Percentiles rank a stretch among this genome's conserved stretches.
Evolutionary conservation across 495 filamentous ascomycete species (phyloP).

Genomic region (Lepraria neglecta): DNA sequence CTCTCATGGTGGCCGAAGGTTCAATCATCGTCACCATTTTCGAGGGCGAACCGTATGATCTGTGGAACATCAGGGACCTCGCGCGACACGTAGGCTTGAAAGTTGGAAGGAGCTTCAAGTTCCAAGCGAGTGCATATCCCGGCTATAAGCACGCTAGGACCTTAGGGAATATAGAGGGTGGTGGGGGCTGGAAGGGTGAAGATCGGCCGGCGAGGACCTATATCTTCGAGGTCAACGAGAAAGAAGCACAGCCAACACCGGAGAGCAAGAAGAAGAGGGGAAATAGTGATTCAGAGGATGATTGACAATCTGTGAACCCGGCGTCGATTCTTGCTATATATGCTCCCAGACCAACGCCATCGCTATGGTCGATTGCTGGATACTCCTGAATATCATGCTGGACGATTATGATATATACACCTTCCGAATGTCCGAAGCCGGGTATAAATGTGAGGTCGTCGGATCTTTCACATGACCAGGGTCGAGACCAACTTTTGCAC

Average conservation of each 20-base stretch:
- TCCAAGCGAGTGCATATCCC: slow-evolving; percentile 66
- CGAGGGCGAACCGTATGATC: slow-evolving; percentile 84
- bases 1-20: slow-evolving; percentile 49
- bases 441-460: slow-evolving; percentile 62
- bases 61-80: slow-evolving; percentile 89
- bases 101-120: slow-evolving; percentile 71
- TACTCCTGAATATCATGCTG: background rate
- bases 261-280: slow-evolving; percentile 38
- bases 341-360: background rate
- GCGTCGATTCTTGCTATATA: slow-evolving; percentile 5
- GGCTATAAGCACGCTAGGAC: slow-evolving; percentile 87
- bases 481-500: slow-evolving; percentile 61
- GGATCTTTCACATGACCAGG: slow-evolving; percentile 72
- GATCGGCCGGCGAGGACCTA: slow-evolving; percentile 68
- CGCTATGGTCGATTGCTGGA: slow-evolving; percentile 5
- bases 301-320: slow-evolving; percentile 22
- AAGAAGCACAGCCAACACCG: slow-evolving; percentile 32
- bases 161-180: slow-evolving; percentile 64
- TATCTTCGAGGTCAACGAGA: slow-evolving; percentile 64
- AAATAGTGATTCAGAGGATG: slow-evolving; percentile 40
- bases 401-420: slow-evolving; percentile 64
- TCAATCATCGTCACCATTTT: slow-evolving; percentile 82
- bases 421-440: slow-evolving; percentile 62
- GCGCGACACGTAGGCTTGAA: slow-evolving; percentile 70
- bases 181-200: slow-evolving; percentile 70